phyloP scores from a whole-genome alignment of 768 basidiomycete genomes.

The Coprinopsis marcescibilis region DNA sequence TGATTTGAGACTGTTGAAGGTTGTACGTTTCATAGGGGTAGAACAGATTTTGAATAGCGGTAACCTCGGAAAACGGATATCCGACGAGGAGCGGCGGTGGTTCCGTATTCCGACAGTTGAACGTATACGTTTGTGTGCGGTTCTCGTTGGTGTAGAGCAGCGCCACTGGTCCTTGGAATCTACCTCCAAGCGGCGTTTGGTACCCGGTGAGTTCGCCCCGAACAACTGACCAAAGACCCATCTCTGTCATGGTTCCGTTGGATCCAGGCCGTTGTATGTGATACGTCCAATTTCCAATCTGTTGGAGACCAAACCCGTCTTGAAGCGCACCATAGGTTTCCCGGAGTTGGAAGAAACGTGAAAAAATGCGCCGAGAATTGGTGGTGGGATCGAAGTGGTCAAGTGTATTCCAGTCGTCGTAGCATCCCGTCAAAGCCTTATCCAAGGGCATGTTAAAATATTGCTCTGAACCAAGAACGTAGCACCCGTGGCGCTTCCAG shows the following conservation, averaged over 20 bases:
- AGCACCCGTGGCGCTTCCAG: slow-evolving; percentile 94
- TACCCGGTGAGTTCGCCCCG: slow-evolving; percentile 52
- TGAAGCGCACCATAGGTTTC: slow-evolving; percentile 64
- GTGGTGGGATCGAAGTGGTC: slow-evolving; percentile 94
- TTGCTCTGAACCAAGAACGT: slow-evolving; percentile 81
- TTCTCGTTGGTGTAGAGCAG: slow-evolving; percentile 87
- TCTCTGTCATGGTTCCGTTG: slow-evolving; percentile 71
- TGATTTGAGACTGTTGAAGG: slow-evolving; percentile 63
- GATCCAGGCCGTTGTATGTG: slow-evolving; percentile 79
- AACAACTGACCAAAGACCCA: slow-evolving; percentile 83
- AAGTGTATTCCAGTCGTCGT: slow-evolving; percentile 87
- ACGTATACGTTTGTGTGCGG: slow-evolving; percentile 54
- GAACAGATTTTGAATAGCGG: slow-evolving; percentile 65
- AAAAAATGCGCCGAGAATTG: slow-evolving; percentile 66
- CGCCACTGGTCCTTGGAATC: slow-evolving; percentile 68
- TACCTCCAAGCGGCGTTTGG: slow-evolving; percentile 64
- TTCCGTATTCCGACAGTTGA: slow-evolving; percentile 45
- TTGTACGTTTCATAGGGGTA: slow-evolving; percentile 78
- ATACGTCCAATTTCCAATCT: slow-evolving; percentile 82
- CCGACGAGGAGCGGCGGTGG: slow-evolving; percentile 57
- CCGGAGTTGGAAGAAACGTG: slow-evolving; percentile 70
- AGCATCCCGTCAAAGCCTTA: slow-evolving; percentile 71
- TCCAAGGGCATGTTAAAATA: slow-evolving; percentile 93
- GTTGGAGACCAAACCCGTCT: slow-evolving; percentile 83
- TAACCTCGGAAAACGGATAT: slow-evolving; percentile 32